Base-by-base conservation (phyloP, 352 stramenopile species). In the Globisporangium cederbergense region DNA sequence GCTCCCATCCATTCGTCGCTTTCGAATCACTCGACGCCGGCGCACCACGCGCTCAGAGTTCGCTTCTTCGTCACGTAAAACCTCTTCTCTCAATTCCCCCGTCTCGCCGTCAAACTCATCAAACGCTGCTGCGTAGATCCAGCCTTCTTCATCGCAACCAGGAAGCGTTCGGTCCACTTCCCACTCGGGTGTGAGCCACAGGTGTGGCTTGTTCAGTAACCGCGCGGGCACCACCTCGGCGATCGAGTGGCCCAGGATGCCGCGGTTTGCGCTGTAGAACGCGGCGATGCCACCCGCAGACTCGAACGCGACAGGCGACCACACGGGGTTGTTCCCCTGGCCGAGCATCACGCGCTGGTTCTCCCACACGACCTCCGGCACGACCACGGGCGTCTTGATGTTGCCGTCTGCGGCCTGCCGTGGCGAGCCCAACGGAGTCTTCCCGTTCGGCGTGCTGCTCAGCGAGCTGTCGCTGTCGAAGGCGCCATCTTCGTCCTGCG, bases 111-210 rank as follows among this genome's bases (percentile, higher is more conserved):
- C 68, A 52, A 89, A 81, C 14, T 71, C 70, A 7, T 50, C 28
- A 43, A 83, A 79, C 28, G 65, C 72, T 13, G 66, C 54, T 1
- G 76, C 80, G 49, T 95, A 95, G 16, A 90, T 71, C 86, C 86
- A 95, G 45, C 86, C 86, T 58, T 91, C 83, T 2, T 71, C 71
- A 60, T 93, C 83, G 43, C 71, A 86, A 16, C 75, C 69, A 3
- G 72, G 59, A 9, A 90, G 59, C n/a, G 74, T 72, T 28, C 45
- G 58, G 60, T 93, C 86, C 7, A 90, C 60, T 8, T 86, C 67
- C 86, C 86, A 95, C 25, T 78, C 74, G 13, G 67, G 65, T 20
- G 75, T 82, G 43, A 91, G 54, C 86, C 86, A 95, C 56, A 90
- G 62, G 50, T 90, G 79, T 28, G 79, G 70, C 57, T 92, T 92